Conservation (phyloP, 1,284 basidiomycete genomes). For the Trametes polyzona region DNA sequence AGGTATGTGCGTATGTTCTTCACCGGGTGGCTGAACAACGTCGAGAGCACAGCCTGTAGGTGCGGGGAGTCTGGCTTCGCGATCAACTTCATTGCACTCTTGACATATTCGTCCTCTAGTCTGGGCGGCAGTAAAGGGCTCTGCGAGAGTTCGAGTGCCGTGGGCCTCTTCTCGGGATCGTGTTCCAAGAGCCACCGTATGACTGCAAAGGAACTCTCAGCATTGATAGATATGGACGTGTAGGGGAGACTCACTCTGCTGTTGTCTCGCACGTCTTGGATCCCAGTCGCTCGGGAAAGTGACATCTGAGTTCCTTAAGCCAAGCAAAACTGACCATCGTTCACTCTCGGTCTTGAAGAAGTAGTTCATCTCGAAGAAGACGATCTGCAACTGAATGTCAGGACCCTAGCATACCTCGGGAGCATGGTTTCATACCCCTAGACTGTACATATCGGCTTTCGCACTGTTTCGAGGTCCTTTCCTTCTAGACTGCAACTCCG, state of each 20-base stretch:
- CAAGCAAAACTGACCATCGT: slow-evolving; percentile 74
- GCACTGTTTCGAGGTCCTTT: slow-evolving; percentile 63
- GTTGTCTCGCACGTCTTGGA: slow-evolving; percentile 60
- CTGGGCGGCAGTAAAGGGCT: slow-evolving; percentile 77
- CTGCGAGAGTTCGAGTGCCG: slow-evolving; percentile 84
- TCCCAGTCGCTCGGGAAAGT: slow-evolving; percentile 83
- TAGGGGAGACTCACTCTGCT: slow-evolving; percentile 55
- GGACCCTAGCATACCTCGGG: slow-evolving; percentile 27
- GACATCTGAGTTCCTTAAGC: slow-evolving; percentile 72
- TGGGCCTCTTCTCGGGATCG: slow-evolving; percentile 81
- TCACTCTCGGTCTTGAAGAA: slow-evolving; percentile 87
- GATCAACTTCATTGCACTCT: slow-evolving; percentile 78
- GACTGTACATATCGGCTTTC: slow-evolving; percentile 95
- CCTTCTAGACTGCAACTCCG: slow-evolving; percentile 58
- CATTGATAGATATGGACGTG: slow-evolving; percentile 1
- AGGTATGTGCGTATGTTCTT: slow-evolving; percentile 74
- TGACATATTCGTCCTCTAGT: slow-evolving; percentile 86
- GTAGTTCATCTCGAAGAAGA: slow-evolving; percentile 98
- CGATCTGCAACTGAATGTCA: slow-evolving; percentile 59
- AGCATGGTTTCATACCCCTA: slow-evolving; percentile 69
- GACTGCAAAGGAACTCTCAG: slow-evolving; percentile 44
- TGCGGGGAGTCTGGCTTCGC: slow-evolving; percentile 77
- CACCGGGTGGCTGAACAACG: slow-evolving; percentile 71
- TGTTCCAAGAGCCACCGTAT: slow-evolving; percentile 86
- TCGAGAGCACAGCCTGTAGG: slow-evolving; percentile 69